These are phyloP conservation scores for Penicillium sumatraense DNA, from an alignment of 2,329 filamentous ascomycete species.

Conservation along the genomic window DNA sequence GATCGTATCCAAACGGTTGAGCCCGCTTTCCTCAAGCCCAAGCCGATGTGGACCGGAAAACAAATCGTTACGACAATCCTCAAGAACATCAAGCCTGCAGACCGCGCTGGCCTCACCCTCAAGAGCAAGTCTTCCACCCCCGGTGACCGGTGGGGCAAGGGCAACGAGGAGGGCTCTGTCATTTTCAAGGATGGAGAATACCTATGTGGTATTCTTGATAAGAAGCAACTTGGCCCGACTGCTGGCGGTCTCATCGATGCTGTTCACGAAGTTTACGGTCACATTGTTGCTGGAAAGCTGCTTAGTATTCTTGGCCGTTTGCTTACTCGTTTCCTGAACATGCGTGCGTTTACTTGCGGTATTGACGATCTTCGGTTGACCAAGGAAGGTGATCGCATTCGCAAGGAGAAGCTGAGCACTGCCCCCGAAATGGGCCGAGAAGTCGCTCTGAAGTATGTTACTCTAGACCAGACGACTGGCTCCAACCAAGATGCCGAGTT, in stretches of 20 bases:
- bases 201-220: conserved; percentile 89
- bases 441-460: conserved; percentile 87
- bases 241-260: conserved; percentile 88
- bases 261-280: conserved; percentile 91
- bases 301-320: conserved; percentile 88
- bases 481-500: conserved; percentile 72
- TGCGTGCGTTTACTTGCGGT: conserved; percentile 94
- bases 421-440: conserved; percentile 74
- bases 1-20: conserved; percentile 80
- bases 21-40: conserved; percentile 82
- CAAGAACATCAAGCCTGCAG: conserved; percentile 83
- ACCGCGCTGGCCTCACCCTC: conserved; percentile 78
- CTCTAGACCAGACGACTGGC: conserved; percentile 68
- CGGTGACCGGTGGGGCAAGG: conserved; percentile 74
- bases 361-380: conserved; percentile 95
- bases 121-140: conserved; percentile 78
- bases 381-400: conserved; percentile 71
- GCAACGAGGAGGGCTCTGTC: conserved; percentile 76
- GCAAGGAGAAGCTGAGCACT: conserved; percentile 69
- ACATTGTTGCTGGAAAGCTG: conserved; percentile 81
- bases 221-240: conserved; percentile 88
- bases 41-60: conserved; percentile 89
- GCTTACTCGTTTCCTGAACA: conserved; percentile 85
- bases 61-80: conserved; percentile 92
- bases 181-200: conserved; percentile 86